phyloP scores from a whole-genome alignment of 345 rosid genomes.

The Eucalyptus erythrocorys region DNA sequence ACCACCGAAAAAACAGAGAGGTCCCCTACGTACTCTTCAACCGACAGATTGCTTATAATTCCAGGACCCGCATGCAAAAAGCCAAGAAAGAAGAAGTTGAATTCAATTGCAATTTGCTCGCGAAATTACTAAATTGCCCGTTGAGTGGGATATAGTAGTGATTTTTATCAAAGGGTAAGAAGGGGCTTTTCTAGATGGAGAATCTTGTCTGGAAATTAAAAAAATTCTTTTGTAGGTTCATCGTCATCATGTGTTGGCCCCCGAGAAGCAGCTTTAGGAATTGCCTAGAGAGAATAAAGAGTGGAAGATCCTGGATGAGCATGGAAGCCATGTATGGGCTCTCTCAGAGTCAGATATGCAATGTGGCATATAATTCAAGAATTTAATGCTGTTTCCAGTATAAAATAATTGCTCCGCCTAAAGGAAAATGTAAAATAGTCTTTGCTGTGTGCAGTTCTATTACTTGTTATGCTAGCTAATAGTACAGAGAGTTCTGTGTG shows the following conservation, averaged over 20 bases:
- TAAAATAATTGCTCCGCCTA: neutral
- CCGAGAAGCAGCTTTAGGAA: neutral
- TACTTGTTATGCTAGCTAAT: neutral
- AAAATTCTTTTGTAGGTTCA: neutral
- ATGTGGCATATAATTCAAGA: neutral
- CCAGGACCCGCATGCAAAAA: neutral
- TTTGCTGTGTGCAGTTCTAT: neutral
- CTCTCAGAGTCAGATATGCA: neutral
- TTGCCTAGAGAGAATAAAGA: neutral
- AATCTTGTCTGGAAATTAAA: neutral
- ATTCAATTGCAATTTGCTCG: neutral
- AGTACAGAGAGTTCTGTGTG: neutral
- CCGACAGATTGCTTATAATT: neutral
- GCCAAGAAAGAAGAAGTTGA: neutral
- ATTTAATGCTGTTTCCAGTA: neutral
- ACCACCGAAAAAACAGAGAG: neutral
- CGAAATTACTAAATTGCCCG: neutral
- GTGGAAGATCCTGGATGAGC: neutral
- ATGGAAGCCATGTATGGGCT: neutral
- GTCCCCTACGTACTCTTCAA: neutral
- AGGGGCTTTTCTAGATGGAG: neutral
- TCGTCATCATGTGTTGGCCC: neutral
- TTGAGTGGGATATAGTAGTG: neutral
- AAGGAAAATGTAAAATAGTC: neutral
- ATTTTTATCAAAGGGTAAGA: neutral